These are phyloP conservation scores for Kazachstania sp. DNA, from an alignment of 1,139 yeast genomes.

Conservation along the genomic window DNA sequence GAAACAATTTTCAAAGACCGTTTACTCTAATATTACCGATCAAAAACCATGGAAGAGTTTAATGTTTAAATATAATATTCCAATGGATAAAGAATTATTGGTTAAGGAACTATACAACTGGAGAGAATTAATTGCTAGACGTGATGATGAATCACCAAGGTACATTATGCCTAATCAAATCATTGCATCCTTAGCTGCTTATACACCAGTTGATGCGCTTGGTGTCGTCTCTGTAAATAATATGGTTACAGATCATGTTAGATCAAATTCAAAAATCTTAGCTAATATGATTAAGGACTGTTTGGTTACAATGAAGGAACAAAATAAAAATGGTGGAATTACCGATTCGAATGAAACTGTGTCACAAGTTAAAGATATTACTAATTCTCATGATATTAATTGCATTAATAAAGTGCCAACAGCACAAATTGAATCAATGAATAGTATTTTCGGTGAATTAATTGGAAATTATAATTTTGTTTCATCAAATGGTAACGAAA, in stretches of 20 bases:
- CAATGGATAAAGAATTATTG: conserved; percentile 45
- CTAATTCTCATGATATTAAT: background rate
- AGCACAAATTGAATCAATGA: conserved; percentile 14
- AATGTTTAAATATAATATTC: conserved; percentile 59
- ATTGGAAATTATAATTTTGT: background rate
- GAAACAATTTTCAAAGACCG: conserved; percentile 29
- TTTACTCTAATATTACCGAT: conserved; percentile 42
- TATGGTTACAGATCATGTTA: conserved; percentile 47
- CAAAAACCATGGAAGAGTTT: conserved; percentile 53
- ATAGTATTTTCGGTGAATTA: conserved; percentile 6
- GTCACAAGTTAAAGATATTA: background rate
- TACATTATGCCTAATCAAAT: conserved; percentile 79
- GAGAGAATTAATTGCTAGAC: conserved; percentile 73
- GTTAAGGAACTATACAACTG: conserved; percentile 62
- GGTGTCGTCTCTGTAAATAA: conserved; percentile 49
- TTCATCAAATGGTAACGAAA: background rate
- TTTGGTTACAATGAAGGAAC: conserved; percentile 5
- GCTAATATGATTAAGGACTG: conserved; percentile 42
- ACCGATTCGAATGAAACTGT: background rate
- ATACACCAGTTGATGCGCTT: conserved; percentile 48
- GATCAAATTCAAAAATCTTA: conserved; percentile 48
- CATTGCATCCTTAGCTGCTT: conserved; percentile 51
- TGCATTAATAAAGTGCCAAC: conserved; percentile 7
- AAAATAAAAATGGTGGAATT: conserved; percentile 1
- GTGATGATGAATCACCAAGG: conserved; percentile 75